Evolutionary conservation across 306 rosid species (phyloP), one percentile per base, ranked within the genome.

Genomic region (Medicago lupulina): DNA sequence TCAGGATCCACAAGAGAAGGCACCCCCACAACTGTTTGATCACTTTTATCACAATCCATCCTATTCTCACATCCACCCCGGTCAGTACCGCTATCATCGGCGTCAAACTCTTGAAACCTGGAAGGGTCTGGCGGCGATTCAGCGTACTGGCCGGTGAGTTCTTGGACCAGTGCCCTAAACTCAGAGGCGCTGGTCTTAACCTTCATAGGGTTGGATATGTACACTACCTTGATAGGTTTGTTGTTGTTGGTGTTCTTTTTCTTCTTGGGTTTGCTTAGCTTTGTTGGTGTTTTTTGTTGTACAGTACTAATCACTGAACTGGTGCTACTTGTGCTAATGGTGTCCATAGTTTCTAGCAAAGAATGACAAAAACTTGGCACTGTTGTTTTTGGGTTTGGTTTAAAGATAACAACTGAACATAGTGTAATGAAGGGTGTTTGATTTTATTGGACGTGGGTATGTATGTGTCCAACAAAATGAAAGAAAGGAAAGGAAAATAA

Each of bases 191-290:
- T 85, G 57, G 90, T 79, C 49, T 79, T 89, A 19, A 89, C 84
- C 80, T 76, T 89, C 92, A 87, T 89, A 23, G 97, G 97, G 77
- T 86, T 91, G 2, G 97, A 89, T 73, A 91, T 91, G 82, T 91
- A 89, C 0, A 91, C 97, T 0, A 91, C 91, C 70, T 84, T 91
- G 66, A 91, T 68, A 12, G 88, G 87, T 6, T 75, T 41, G 38
- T 34, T 34, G 38, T 34, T 34, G 36, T 31, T 31, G 38, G 3
- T 34, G 41, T 19, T 69, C 2, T 58, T 79, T 21, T 62, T 76
- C 63, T 79, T 85, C 50, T 74, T 80, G 15, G 75, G 7, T 58
- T 82, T 83, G 71, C 43, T 25, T 19, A 64, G 75, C 54, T 83
- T 88, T 7, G 82, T 50, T 8, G 83, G 23, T 39, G 86, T 70